Base-by-base conservation (phyloP, 495 filamentous ascomycete genomes). In the Hypoxylon intermedium region DNA sequence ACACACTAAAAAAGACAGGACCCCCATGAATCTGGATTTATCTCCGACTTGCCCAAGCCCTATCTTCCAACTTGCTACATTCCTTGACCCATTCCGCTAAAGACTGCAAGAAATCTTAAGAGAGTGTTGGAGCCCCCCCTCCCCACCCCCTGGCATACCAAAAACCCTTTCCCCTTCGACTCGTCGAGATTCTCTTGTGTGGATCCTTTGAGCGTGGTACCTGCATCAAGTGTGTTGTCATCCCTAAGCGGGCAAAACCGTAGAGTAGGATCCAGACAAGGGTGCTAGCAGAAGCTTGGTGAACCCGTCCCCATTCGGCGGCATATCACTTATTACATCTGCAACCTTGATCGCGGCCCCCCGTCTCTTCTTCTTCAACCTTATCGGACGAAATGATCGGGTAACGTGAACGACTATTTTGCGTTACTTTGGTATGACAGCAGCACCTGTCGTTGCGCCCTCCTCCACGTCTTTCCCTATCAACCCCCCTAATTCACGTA, bases 381-480 rank as follows among this genome's bases (percentile, higher is more conserved):
- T 65, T 59, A 65, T 65, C 61, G 49, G 61, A 65, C 61, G 61
- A 65, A 65, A 54, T 42, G 49, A 58, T 46, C 48, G 15, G 26
- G 28, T 53, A 63, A n/a, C 45, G 38, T 50, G 61, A 59, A 55
- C 38, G 12, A 54, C 38, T 51, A 49, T 59, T 49, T 43, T 51
- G 46, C 50, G 45, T 51, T 31, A 36, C 31, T 44, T 9, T 64
- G 43, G 67, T 64, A 62, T 65, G 43, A 64, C 49, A 60, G 60
- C 60, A 37, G 50, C 24, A 49, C 20, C 30, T 51, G 60, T 53
- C 28, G 53, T 57, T 49, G 65, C 52, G 46, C 41, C 31, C 59
- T 9, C 58, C 54, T 21, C 20, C 54, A 23, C 37, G n/a, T 34
- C 50, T 23, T 47, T 23, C 15, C 59, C 41, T 65, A 55, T 58